Conservation (phyloP, 2,329 filamentous ascomycete genomes). For the Domatiomyces catenatus region DNA sequence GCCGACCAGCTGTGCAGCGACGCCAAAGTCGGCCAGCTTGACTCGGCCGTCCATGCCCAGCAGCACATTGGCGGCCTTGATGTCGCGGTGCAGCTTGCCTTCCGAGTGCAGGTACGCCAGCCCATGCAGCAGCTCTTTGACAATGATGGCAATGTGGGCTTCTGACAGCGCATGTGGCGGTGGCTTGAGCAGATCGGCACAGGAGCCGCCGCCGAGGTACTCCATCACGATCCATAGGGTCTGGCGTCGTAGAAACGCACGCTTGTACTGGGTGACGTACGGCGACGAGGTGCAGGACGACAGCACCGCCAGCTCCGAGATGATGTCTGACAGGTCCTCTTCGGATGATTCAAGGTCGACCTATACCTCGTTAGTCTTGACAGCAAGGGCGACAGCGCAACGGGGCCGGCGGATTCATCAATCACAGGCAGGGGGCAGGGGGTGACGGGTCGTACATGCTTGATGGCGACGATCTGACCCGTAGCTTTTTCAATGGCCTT, state of each 20-base stretch:
- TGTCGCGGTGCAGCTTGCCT: slow-evolving; percentile 91
- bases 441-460: slow-evolving; percentile 48
- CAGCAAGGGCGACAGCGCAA: too few relatives aligned
- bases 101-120: slow-evolving; percentile 87
- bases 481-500: slow-evolving; percentile 86
- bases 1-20: slow-evolving; percentile 89
- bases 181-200: slow-evolving; percentile 60
- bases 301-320: slow-evolving; percentile 88
- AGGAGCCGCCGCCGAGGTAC: slow-evolving; percentile 86
- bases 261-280: slow-evolving; percentile 90
- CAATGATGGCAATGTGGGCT: slow-evolving; percentile 83
- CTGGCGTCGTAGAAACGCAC: slow-evolving; percentile 85
- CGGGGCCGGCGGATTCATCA: too few relatives aligned
- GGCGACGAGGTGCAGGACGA: slow-evolving; percentile 82
- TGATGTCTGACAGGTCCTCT: slow-evolving; percentile 95
- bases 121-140: slow-evolving; percentile 74
- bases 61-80: slow-evolving; percentile 93
- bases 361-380: too few relatives aligned
- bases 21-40: slow-evolving; percentile 93
- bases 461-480: slow-evolving; percentile 88
- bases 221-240: slow-evolving; percentile 99
- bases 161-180: slow-evolving; percentile 45
- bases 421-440: neutral
- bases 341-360: slow-evolving; percentile 98
- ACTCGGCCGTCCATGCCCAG: slow-evolving; percentile 81